These are phyloP conservation scores for Geotrichum aggregatum DNA, from an alignment of 1,139 yeast genomes.

Conservation along the genomic window DNA sequence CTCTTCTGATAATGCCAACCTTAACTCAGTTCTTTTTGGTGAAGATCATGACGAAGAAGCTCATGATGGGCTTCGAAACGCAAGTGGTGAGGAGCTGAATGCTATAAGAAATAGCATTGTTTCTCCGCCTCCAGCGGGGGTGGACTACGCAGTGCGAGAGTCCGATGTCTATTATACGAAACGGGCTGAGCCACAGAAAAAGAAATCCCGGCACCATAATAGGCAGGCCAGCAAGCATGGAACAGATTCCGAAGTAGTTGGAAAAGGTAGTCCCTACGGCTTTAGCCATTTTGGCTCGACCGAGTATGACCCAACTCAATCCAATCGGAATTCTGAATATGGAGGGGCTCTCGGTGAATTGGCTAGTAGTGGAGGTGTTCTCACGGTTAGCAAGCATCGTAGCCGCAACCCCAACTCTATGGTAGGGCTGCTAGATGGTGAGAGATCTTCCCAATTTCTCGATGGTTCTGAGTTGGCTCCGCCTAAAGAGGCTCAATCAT, in stretches of 20 bases:
- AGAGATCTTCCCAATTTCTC: neutral
- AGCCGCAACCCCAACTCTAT: constrained; percentile 19
- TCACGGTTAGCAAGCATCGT: neutral
- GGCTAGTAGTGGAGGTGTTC: neutral
- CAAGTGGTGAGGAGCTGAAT: constrained; percentile 1
- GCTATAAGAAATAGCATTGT: constrained; percentile 13
- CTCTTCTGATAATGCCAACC: constrained; percentile 28
- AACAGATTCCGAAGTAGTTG: neutral
- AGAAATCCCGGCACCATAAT: constrained; percentile 5
- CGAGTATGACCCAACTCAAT: neutral
- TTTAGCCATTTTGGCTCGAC: neutral
- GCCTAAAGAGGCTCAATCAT: neutral
- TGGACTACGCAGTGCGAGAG: constrained; percentile 39
- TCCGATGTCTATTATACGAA: constrained; percentile 37
- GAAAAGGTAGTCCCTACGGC: constrained; percentile 1
- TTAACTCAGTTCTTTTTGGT: neutral
- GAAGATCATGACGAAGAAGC: constrained; percentile 7
- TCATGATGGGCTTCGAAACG: neutral
- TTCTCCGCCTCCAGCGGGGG: constrained; percentile 24
- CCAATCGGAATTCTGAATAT: neutral
- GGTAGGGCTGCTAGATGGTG: constrained; percentile 16
- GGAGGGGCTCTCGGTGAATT: neutral
- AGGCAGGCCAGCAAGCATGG: neutral
- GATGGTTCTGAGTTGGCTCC: neutral
- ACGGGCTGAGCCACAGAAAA: constrained; percentile 13